Conservation (phyloP, 208 protist genomes). For the Acanthamoeba divionensis region DNA sequence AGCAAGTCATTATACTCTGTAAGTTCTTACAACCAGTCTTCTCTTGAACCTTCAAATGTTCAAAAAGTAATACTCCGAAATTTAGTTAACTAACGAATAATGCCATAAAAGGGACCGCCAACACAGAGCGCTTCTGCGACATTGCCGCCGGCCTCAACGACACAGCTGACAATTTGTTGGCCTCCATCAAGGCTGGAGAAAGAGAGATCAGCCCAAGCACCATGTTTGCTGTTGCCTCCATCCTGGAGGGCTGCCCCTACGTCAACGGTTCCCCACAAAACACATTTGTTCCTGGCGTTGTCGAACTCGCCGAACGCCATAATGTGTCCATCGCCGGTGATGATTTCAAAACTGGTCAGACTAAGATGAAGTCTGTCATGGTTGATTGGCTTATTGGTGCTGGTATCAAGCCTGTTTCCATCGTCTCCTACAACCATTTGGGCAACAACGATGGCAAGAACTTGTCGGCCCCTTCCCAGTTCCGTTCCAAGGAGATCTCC, state of each 20-base stretch:
- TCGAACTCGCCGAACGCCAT: slow-evolving; percentile 90
- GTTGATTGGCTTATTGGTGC: slow-evolving; percentile 96
- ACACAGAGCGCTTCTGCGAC: slow-evolving; percentile 95
- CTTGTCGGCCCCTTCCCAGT: slow-evolving; percentile 91
- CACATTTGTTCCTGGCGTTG: slow-evolving; percentile 94
- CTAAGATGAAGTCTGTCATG: slow-evolving; percentile 98
- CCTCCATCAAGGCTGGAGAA: slow-evolving; percentile 86
- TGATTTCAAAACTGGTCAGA: slow-evolving; percentile 99
- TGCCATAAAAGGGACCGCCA: no score
- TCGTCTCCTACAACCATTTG: slow-evolving; percentile 95
- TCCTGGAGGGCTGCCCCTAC: slow-evolving; percentile 94
- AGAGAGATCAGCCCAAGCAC: slow-evolving; percentile 93
- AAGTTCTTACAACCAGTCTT: no score
- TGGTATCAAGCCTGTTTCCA: slow-evolving; percentile 90
- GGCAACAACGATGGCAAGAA: slow-evolving; percentile 99
- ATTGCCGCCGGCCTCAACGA: slow-evolving; percentile 91
- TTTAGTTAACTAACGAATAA: no score
- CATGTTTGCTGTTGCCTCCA: slow-evolving; percentile 94
- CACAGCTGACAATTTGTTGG: slow-evolving; percentile 93
- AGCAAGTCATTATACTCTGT: slow-evolving; percentile 97
- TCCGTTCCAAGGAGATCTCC: slow-evolving; percentile 98
- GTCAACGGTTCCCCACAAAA: slow-evolving; percentile 99
- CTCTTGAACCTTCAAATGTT: no score
- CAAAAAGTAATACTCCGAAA: no score
- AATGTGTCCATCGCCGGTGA: slow-evolving; percentile 94